Evolutionary conservation across 1,139 yeast genomes (phyloP).

Genomic region (Protomyces lactucae-debilis): DNA sequence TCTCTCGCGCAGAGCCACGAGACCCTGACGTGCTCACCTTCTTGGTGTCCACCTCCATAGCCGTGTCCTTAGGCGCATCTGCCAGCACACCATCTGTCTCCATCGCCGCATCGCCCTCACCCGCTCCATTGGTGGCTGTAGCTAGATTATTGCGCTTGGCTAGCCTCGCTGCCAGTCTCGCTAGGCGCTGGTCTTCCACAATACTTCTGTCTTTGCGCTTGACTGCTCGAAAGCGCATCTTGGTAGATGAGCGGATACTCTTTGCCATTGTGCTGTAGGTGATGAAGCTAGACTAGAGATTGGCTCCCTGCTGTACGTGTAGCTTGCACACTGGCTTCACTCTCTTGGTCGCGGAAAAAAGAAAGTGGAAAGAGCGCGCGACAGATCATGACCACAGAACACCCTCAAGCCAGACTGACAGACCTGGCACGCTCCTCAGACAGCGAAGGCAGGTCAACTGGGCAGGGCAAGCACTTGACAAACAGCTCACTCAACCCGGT

Average conservation of each 20-base stretch:
- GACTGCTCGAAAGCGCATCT: conserved; percentile 19
- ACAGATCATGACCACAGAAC: not conserved
- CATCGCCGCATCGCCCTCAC: not conserved
- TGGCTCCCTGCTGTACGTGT: too few species aligned
- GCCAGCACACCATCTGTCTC: not conserved
- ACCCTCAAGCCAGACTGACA: not conserved
- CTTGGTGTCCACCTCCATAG: not conserved
- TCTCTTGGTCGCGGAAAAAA: too few species aligned
- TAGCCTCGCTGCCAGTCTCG: conserved; percentile 17
- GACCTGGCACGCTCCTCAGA: not conserved
- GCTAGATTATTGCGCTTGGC: conserved; percentile 8
- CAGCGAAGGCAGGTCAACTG: too few species aligned
- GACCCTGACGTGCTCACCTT: conserved; percentile 24
- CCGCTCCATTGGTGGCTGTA: not conserved
- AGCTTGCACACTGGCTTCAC: too few species aligned
- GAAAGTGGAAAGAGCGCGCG: not conserved
- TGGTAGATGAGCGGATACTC: conserved; percentile 21
- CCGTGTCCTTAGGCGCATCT: not conserved
- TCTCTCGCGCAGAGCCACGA: conserved; percentile 21
- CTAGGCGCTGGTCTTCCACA: conserved; percentile 21
- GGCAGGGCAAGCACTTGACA: too few species aligned
- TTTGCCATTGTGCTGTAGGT: conserved; percentile 13
- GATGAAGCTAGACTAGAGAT: too few species aligned
- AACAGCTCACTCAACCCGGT: too few species aligned
- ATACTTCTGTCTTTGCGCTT: conserved; percentile 17